phyloP scores from a whole-genome alignment of 2,329 filamentous ascomycete species.

The Dactylellina parvicollis region DNA sequence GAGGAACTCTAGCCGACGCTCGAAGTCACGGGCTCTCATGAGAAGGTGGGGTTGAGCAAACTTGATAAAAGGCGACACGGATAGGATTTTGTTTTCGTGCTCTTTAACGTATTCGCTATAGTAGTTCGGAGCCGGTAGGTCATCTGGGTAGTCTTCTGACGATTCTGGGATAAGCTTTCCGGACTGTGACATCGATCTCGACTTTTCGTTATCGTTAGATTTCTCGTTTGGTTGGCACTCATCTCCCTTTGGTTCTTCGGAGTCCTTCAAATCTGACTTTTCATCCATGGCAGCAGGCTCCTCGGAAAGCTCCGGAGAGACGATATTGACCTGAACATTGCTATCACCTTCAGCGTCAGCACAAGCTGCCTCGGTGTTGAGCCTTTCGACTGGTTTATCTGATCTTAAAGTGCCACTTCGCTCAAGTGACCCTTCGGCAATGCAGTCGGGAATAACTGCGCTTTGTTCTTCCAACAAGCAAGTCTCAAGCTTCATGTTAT shows the following conservation, averaged over 20 bases:
- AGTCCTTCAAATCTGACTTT: conserved; percentile 28
- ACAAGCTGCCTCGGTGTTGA: conserved; percentile 43
- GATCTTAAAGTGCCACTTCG: conserved; percentile 36
- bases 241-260: conserved; percentile 22
- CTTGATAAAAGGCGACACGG: conserved; percentile 93
- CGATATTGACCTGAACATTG: conserved; percentile 50
- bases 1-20: conserved; percentile 82
- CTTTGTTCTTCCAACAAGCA: conserved; percentile 93
- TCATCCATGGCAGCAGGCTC: conserved; percentile 42
- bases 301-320: conserved; percentile 33
- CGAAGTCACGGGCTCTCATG: conserved; percentile 90
- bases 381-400: conserved; percentile 44
- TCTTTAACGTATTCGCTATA: conserved; percentile 96
- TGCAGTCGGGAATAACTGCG: conserved; percentile 74
- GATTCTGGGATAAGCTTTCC: conserved; percentile 58
- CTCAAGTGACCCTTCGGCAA: conserved; percentile 44
- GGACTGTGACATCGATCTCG: conserved; percentile 20
- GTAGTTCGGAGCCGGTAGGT: conserved; percentile 85
- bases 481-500: conserved; percentile 95
- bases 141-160: conserved; percentile 72
- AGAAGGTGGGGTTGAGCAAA: conserved; percentile 93
- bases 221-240: conserved; percentile 11
- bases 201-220: conserved; percentile 14
- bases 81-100: conserved; percentile 90
- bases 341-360: conserved; percentile 22